Base-by-base conservation (phyloP, 805 yeast species). In the Wickerhamiella slavikovae region DNA sequence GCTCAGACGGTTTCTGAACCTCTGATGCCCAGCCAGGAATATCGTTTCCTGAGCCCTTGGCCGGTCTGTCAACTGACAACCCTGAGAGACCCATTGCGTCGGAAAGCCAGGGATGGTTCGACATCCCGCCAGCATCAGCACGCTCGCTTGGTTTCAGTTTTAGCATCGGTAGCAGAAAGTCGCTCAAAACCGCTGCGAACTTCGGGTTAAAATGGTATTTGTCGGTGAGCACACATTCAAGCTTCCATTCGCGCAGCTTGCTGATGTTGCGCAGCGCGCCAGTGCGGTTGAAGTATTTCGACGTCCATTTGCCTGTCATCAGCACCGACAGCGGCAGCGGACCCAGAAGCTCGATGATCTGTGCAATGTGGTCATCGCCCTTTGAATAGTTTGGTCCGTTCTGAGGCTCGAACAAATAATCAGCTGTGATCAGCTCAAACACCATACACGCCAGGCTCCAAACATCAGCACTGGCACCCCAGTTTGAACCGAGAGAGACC, bases 331-430 rank as follows among this genome's bases (percentile, higher is more conserved):
- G 41, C 2, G 92, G 91, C 31, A 75, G 56, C 19, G 65, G 61
- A 1, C 91, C 85, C 30, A 78, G 47, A 12, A 78, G 57, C 50
- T 85, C 96, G 21, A 89, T 71, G 10, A 89, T 79, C 50, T 89
- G 96, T 0, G 96, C 96, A 42, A 89, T 62, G 50, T 89, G 98
- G 49, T 89, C 98, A 46, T 85, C 95, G 50, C 83, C 93, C 45
- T 83, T 83, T 28, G 71, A 49, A 52, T 79, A 85, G 4, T 75
- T 58, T 23, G 40, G 27, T 20, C 57, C 57, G 22, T 41, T 40
- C 30, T 70, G 66, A 4, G 98, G 98, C 49, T 85, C 95, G 50
- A 85, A 89, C 29, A 89, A 52, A 44, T 83, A 83, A 51, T 85
- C 96, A 3, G 96, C 96, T 0, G 98, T 85, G 25, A 85, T 52